phyloP scores from a whole-genome alignment of 2,329 filamentous ascomycete species.

The Triangularia verruculosa region DNA sequence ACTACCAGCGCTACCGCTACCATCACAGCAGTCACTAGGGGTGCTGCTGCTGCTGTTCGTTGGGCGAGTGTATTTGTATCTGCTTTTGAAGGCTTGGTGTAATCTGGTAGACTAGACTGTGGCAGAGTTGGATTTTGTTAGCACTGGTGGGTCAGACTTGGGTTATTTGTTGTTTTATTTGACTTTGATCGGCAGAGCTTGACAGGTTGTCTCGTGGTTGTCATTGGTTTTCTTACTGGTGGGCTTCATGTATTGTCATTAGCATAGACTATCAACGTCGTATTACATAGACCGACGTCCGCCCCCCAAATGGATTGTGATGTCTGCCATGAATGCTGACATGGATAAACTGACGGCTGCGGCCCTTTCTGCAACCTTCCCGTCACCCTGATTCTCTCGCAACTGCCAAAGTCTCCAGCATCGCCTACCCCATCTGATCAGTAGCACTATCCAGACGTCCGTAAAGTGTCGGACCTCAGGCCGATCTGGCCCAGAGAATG shows the following conservation, averaged over 20 bases:
- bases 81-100: no score
- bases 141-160: neutral
- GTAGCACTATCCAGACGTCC: neutral
- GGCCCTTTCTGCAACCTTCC: no score
- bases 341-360: no score
- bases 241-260: neutral
- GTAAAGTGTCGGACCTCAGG: no score
- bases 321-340: no score
- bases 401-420: neutral
- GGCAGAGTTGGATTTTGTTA: neutral
- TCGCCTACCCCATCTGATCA: no score
- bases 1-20: neutral
- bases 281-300: neutral
- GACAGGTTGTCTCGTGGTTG: neutral
- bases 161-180: no score
- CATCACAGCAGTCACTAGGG: neutral
- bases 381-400: no score
- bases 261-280: neutral
- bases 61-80: neutral
- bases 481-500: no score
- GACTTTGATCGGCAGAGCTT: no score
- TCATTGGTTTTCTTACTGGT: no score
- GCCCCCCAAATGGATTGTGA: neutral
- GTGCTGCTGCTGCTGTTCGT: neutral
- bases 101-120: neutral